Conservation (phyloP, 768 basidiomycete genomes). For the Sporobolomyces phaffii region DNA sequence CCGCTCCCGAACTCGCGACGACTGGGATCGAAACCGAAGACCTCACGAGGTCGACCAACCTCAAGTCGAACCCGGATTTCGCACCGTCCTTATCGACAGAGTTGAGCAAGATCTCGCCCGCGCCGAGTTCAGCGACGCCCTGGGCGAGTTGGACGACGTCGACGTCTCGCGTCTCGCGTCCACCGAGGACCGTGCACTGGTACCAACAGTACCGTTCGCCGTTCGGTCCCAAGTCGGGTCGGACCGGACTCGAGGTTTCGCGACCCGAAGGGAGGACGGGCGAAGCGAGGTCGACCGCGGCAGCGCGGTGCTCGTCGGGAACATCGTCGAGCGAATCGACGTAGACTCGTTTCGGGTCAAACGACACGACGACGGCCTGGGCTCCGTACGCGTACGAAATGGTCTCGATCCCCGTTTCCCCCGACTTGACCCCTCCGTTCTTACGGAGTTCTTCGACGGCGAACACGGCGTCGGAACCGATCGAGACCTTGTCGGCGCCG, state of each 20-base stretch:
- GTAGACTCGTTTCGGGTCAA: conserved; percentile 84
- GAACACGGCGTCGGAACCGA: conserved; percentile 90
- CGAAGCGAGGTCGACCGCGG: conserved; percentile 40
- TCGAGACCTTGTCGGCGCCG: conserved; percentile 97
- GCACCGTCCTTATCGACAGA: conserved; percentile 95
- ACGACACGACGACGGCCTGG: conserved; percentile 96
- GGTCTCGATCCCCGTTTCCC: conserved; percentile 74
- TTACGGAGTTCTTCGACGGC: conserved; percentile 72
- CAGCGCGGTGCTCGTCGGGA: conserved; percentile 51
- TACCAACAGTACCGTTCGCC: conserved; percentile 90
- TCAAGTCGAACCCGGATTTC: conserved; percentile 82
- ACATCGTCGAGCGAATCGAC: conserved; percentile 54
- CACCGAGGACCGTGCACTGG: conserved; percentile 93
- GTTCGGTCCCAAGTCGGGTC: conserved; percentile 45
- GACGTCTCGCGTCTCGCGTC: conserved; percentile 71
- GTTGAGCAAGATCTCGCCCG: conserved; percentile 91
- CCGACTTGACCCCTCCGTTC: conserved; percentile 46
- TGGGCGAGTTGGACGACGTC: conserved; percentile 86
- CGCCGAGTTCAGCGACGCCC: conserved; percentile 84
- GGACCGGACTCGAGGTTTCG: conserved; percentile 35
- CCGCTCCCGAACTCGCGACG: conserved; percentile 91
- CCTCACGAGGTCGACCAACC: conserved; percentile 70
- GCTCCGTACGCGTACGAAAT: conserved; percentile 83
- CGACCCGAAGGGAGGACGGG: conserved; percentile 43
- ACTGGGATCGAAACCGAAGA: conserved; percentile 77